Base-by-base conservation (phyloP, 495 filamentous ascomycete genomes). In the Talaromyces thailandensis region DNA sequence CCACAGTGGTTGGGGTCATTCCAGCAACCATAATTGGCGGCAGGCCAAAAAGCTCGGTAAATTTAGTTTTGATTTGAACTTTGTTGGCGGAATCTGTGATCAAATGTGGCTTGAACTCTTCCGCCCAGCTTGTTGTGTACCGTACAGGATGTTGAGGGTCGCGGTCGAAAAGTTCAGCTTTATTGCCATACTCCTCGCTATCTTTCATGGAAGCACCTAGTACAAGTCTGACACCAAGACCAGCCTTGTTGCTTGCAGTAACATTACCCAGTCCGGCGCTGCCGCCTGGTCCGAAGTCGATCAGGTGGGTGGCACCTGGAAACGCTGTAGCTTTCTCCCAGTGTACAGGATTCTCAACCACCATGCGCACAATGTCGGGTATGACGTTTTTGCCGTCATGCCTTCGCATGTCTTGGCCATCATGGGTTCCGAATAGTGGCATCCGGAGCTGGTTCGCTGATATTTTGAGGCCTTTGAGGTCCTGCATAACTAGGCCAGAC, bases 51-150 rank as follows among this genome's bases (percentile, higher is more conserved):
- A 32, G 4, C 8, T 32, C 31, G 8, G 31, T 32, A 32, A 32
- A 32, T 8, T 32, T 32, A 8, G 31, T 32, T 32, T 8, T 32
- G 31, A 32, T 32, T 32, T 32, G 31, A 8, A 32, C 31, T 32
- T 32, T 32, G 8, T 32, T 32, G 31, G 31, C 8, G 31, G 31
- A 8, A 8, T 32, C 31, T 32, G 31, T 32, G 1, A 48, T 48
- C 48, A 75, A 26, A 0, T 66, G 63, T 21, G 72, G 73, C 23
- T 64, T 62, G 61, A 63, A 88, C 70, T 96, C 92, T 72, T 94
- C 94, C 43, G 97, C 92, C 94, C 94, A 98, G 71, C 97, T 90
- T 18, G 90, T 85, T 26, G 94, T 92, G 73, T 88, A 97, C 72
- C 91, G 93, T 64, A 98, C 90, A 64, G 31, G 31, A 32, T 8